Conservation (phyloP, 129 eudicot species). For the Tagetes patula region DNA sequence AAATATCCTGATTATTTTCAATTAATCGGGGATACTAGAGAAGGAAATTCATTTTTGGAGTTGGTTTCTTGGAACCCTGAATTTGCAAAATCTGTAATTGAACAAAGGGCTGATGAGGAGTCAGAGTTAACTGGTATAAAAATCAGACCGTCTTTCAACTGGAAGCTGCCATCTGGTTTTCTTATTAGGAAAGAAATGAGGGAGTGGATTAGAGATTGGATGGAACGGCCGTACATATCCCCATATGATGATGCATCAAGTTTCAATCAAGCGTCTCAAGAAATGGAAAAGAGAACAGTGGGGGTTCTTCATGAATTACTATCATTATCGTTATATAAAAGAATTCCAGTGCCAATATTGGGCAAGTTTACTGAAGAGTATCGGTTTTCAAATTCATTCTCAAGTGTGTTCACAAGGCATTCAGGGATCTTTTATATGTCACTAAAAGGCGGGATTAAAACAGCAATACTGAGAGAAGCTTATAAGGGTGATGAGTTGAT, state of each 20-base stretch:
- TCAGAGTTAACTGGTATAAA: constrained; percentile 56
- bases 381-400: constrained; percentile 76
- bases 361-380: constrained; percentile 87
- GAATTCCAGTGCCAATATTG: constrained; percentile 69
- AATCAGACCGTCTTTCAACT: constrained; percentile 58
- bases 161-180: constrained; percentile 74
- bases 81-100: constrained; percentile 59
- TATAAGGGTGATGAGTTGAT: constrained; percentile 63
- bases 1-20: constrained; percentile 57
- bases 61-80: constrained; percentile 60
- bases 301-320: constrained; percentile 83
- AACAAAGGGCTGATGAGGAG: constrained; percentile 68
- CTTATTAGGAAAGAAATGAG: constrained; percentile 68
- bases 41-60: constrained; percentile 56
- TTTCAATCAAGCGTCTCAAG: constrained; percentile 61
- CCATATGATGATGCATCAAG: constrained; percentile 67
- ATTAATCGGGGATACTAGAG: constrained; percentile 49
- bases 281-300: constrained; percentile 90
- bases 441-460: constrained; percentile 77
- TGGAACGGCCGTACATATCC: constrained; percentile 72
- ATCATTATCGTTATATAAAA: constrained; percentile 69
- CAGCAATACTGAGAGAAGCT: constrained; percentile 89
- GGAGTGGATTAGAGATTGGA: constrained; percentile 95
- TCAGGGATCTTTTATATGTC: constrained; percentile 83
- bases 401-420: constrained; percentile 85